Percentiles rank a stretch among this genome's conserved stretches.
phyloP scores from a whole-genome alignment of 176 grass and related monocot species.

The Poa annua region DNA sequence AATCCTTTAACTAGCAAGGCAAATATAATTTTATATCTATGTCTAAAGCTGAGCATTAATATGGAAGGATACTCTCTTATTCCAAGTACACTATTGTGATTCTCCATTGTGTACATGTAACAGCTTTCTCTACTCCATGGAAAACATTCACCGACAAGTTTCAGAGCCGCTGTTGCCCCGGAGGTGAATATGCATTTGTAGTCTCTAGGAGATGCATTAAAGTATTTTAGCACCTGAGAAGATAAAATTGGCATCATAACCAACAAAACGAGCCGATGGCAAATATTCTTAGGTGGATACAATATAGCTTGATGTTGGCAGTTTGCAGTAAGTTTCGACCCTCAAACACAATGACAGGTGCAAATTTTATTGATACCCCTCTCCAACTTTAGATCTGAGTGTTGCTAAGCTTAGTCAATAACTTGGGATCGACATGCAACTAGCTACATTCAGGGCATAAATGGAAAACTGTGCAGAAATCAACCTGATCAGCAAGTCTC shows the following conservation, averaged over 20 bases:
- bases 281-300: slow-evolving; percentile 30
- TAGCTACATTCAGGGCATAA: background rate
- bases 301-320: slow-evolving; percentile 11
- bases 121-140: slow-evolving; percentile 89
- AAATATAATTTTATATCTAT: background rate
- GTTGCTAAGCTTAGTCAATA: background rate
- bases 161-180: slow-evolving; percentile 84
- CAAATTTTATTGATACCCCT: background rate
- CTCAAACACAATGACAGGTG: background rate
- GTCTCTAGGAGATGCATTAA: slow-evolving; percentile 84
- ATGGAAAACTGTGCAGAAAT: background rate
- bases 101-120: slow-evolving; percentile 92
- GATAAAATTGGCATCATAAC: slow-evolving; percentile 42
- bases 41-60: background rate
- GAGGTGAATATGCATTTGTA: slow-evolving; percentile 99
- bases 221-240: slow-evolving; percentile 85
- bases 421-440: background rate
- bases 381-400: background rate
- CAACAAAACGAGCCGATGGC: slow-evolving; percentile 24
- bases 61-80: slow-evolving; percentile 97
- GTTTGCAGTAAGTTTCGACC: slow-evolving; percentile 2
- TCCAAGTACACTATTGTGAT: slow-evolving; percentile 98
- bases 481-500: background rate
- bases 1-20: background rate
- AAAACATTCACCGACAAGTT: slow-evolving; percentile 94